These are phyloP conservation scores for Aspergillus luchuensis DNA, from an alignment of 2,329 filamentous ascomycete genomes.

Conservation along the genomic window DNA sequence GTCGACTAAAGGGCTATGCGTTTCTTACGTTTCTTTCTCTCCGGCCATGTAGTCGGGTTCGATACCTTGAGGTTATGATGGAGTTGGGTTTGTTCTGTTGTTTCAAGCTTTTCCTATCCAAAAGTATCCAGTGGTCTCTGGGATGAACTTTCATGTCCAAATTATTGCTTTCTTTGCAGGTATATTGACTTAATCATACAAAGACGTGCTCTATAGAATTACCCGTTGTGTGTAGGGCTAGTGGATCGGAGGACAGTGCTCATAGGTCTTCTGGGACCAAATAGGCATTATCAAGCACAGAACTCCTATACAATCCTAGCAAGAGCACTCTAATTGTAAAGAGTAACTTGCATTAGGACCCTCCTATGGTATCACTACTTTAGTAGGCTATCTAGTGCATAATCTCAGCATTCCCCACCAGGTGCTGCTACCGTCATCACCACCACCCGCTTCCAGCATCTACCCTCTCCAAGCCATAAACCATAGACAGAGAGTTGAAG, in stretches of 20 bases:
- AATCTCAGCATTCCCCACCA: no score
- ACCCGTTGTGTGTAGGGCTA: not conserved
- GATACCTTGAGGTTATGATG: conserved; percentile 24
- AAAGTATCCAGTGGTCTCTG: conserved; percentile 12
- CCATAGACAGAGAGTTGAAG: no score
- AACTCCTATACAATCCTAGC: no score
- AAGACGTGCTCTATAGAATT: not conserved
- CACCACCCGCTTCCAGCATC: not conserved
- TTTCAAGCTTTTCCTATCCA: conserved; percentile 14
- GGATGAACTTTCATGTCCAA: conserved; percentile 12
- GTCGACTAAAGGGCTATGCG: conserved; percentile 41
- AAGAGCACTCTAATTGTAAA: not conserved
- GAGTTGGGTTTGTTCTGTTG: conserved; percentile 24
- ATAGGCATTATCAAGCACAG: no score
- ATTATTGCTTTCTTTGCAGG: conserved; percentile 4
- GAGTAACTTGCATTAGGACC: not conserved
- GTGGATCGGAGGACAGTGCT: not conserved
- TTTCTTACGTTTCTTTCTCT: conserved; percentile 14
- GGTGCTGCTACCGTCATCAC: not conserved
- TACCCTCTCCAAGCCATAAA: no score
- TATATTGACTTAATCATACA: conserved; percentile 6
- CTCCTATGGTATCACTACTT: no score
- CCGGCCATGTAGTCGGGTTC: conserved; percentile 12
- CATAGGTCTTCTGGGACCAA: not conserved
- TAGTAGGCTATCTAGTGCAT: no score